Evolutionary conservation across 306 rosid species (phyloP), one percentile per base, ranked within the genome.

Genomic region (Ceratonia siliqua): DNA sequence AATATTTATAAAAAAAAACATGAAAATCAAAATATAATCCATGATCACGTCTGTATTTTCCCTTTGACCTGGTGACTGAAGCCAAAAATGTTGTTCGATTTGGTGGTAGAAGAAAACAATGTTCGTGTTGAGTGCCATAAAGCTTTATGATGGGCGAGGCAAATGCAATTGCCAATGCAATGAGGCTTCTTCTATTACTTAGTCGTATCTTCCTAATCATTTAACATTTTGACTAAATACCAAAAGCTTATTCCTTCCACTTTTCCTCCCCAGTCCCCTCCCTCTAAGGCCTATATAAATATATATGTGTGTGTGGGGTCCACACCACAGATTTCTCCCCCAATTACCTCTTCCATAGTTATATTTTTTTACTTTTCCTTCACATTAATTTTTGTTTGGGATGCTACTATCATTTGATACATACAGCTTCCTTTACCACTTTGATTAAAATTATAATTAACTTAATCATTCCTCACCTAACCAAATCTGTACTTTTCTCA

Each of bases 201-300:
- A 24, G 41, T 58, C 64, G 71, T 45, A 38, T 62, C 32, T 3
- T 58, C 3, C 12, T 73, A 61, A 68, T 68, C 73, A 76, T 39
- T 73, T 46, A 9, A 41, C 59, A 62, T 64, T 63, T 84, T 84
- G 83, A 84, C 85, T 62, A 41, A 62, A 35, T 56, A 27, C 57
- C 85, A 78, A 56, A 74, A 58, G 48, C 74, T 77, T 46, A 32
- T 74, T 81, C 54, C 36, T 39, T 41, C 66, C 57, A 74, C 70
- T 62, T 73, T 72, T 33, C 20, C 28, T 11, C 25, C n/a, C n/a
- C n/a, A n/a, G n/a, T n/a, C n/a, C n/a, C n/a, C n/a, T 58, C 13
- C 12, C 18, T 14, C 56, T 30, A 8, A 42, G 21, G 43, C n/a
- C 35, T 35, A 38, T 2, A 36, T 36, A 5, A 1, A 6, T 38